Conservation (phyloP, 306 rosid genomes). For the Luffa aegyptiaca region DNA sequence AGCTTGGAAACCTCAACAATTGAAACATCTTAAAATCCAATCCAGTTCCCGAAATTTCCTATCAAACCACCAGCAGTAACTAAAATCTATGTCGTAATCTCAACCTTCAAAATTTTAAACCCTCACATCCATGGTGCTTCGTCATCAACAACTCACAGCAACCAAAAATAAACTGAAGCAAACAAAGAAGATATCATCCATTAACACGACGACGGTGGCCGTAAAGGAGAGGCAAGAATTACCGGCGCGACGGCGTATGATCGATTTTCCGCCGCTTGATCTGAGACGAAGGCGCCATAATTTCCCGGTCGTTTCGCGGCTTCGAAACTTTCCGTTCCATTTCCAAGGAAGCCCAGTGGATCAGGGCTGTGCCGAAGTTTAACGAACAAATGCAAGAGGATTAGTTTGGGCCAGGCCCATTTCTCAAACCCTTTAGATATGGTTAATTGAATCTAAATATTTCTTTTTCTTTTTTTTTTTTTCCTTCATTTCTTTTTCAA, state of each 20-base stretch:
- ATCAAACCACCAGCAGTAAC: neutral
- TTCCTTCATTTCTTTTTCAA: no score
- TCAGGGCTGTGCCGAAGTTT: neutral
- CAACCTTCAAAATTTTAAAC: neutral
- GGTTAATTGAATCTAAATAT: no score
- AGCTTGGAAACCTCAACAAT: neutral
- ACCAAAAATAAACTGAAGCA: neutral
- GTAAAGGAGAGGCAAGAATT: neutral
- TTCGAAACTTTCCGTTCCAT: neutral
- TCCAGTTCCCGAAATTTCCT: neutral
- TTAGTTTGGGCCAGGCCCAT: neutral
- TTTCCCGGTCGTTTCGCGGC: neutral
- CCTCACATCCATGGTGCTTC: neutral
- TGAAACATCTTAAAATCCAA: neutral
- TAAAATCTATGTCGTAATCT: neutral
- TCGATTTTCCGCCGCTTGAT: constrained; percentile 1
- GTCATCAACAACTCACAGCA: neutral
- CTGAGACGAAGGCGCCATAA: constrained; percentile 1
- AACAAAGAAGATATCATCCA: neutral
- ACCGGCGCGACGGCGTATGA: neutral
- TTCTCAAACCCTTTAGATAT: neutral
- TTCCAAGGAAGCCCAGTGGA: neutral
- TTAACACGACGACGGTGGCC: neutral
- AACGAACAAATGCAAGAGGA: neutral
- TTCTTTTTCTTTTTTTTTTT: no score